These are phyloP conservation scores for Coprinellus aureogranulatus DNA, from an alignment of 768 basidiomycete species.

Conservation along the genomic window DNA sequence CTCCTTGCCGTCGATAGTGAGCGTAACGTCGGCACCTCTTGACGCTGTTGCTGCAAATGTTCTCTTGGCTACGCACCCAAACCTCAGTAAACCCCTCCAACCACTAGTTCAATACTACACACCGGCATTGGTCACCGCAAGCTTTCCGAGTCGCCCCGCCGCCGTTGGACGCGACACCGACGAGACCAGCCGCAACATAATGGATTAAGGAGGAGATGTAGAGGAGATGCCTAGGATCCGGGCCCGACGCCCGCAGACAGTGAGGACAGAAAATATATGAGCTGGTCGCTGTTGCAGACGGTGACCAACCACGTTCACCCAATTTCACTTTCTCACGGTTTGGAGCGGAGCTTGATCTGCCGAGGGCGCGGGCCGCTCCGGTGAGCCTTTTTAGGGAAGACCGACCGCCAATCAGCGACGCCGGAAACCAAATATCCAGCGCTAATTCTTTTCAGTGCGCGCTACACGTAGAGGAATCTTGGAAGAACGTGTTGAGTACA, in stretches of 20 bases:
- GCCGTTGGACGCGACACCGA: conserved; percentile 58
- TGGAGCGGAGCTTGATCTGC: conserved; percentile 24
- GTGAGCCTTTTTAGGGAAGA: no score
- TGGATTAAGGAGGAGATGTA: conserved; percentile 19
- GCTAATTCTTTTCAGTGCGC: no score
- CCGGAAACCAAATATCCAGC: no score
- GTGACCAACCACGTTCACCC: conserved; percentile 43
- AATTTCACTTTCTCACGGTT: conserved; percentile 42
- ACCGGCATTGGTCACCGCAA: conserved; percentile 41
- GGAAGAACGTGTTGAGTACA: no score
- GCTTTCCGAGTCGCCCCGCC: conserved; percentile 69
- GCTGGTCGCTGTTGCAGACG: conserved; percentile 44
- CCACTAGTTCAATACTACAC: neutral
- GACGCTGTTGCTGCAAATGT: conserved; percentile 64
- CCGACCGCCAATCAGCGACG: no score
- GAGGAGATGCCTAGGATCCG: conserved; percentile 27
- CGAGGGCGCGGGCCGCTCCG: neutral
- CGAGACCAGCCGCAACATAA: conserved; percentile 70
- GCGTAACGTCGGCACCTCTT: conserved; percentile 76
- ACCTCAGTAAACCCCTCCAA: conserved; percentile 5
- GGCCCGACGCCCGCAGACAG: conserved; percentile 28
- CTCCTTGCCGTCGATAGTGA: conserved; percentile 96
- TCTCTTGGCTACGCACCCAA: conserved; percentile 45
- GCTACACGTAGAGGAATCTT: no score
- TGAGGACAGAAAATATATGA: conserved; percentile 27